phyloP scores from a whole-genome alignment of 306 rosid species.

The Medicago lupulina region DNA sequence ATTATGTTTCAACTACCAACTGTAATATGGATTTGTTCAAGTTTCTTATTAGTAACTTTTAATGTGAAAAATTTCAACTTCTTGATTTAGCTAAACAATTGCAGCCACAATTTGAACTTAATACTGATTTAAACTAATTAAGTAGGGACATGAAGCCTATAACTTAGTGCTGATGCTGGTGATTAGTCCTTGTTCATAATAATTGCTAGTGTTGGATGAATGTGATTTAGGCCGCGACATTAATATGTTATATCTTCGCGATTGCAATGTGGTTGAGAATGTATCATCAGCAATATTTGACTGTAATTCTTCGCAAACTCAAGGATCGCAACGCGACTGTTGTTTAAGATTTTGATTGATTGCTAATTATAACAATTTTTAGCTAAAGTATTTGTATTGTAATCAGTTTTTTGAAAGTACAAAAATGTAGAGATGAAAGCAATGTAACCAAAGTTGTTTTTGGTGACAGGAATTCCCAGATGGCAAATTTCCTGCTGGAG shows the following conservation, averaged over 20 bases:
- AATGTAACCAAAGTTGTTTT: neutral
- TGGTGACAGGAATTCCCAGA: constrained; percentile 67
- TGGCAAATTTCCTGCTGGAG: constrained; percentile 79
- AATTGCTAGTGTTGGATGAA: no score
- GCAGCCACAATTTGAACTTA: no score
- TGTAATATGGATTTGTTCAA: no score
- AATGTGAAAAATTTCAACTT: no score
- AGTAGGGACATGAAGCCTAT: no score
- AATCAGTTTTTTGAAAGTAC: neutral
- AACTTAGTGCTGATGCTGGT: no score
- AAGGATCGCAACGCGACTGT: neutral
- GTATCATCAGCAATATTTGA: neutral
- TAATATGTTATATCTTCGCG: neutral
- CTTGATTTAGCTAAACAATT: no score
- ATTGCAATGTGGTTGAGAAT: neutral
- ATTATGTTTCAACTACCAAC: no score
- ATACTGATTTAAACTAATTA: no score
- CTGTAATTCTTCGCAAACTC: neutral
- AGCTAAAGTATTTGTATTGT: neutral
- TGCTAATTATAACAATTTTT: neutral
- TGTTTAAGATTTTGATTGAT: neutral
- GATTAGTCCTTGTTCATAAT: no score
- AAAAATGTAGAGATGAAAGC: neutral
- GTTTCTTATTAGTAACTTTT: no score
- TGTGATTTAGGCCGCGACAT: neutral